These are phyloP conservation scores for Scedosporium dehoogii DNA, from an alignment of 2,329 filamentous ascomycete genomes.

Conservation along the genomic window DNA sequence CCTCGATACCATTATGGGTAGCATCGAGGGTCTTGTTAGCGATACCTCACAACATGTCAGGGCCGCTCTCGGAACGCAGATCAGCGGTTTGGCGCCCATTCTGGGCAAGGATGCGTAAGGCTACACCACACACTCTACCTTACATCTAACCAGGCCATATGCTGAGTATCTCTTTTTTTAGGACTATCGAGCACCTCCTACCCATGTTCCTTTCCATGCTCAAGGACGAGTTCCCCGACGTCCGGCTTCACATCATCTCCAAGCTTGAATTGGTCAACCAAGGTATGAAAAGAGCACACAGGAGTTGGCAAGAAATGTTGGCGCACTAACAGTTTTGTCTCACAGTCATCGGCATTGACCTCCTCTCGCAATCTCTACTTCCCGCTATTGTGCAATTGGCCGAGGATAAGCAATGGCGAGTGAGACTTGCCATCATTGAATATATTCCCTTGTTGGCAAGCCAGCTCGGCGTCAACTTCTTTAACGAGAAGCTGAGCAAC, in stretches of 20 bases:
- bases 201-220: conserved; percentile 99
- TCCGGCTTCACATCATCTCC: conserved; percentile 98
- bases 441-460: conserved; percentile 95
- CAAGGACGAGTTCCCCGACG: conserved; percentile 97
- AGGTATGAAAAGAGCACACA: conserved; percentile 38
- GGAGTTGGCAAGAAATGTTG: background rate
- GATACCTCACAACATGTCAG: conserved; percentile 96
- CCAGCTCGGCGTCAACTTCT: conserved; percentile 94
- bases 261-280: conserved; percentile 98
- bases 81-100: conserved; percentile 92
- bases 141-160: conserved; percentile 11
- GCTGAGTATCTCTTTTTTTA: conserved; percentile 22
- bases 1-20: conserved; percentile 92
- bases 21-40: conserved; percentile 89
- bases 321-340: conserved; percentile 10
- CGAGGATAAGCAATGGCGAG: conserved; percentile 98
- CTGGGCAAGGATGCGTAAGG: conserved; percentile 93
- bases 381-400: conserved; percentile 95
- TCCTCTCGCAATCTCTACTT: conserved; percentile 90
- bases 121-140: background rate
- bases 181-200: conserved; percentile 89
- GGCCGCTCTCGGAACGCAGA: conserved; percentile 89
- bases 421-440: conserved; percentile 95
- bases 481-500: conserved; percentile 91
- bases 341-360: conserved; percentile 90